A percentile compares a stretch with the other conserved stretches of the same genome.
These are phyloP conservation scores for Ustilago bromivora DNA, from an alignment of 1,284 basidiomycete genomes.

Conservation along the genomic window DNA sequence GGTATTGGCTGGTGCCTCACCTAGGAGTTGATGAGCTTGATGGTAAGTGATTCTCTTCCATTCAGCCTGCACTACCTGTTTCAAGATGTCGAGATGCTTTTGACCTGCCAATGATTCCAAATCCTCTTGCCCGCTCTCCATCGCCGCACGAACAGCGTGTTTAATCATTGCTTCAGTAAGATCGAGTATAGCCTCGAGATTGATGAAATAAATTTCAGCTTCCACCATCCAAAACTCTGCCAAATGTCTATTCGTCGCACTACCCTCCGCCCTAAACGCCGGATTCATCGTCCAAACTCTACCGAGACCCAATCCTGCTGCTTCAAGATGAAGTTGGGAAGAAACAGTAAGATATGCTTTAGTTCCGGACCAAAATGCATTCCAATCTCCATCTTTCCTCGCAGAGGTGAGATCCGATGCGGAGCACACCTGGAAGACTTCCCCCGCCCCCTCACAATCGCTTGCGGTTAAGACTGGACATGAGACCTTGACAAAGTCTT, in stretches of 20 bases:
- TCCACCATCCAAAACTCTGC: constrained; percentile 99
- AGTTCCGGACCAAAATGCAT: constrained; percentile 53
- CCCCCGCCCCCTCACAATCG: constrained; percentile 98
- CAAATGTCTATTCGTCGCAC: constrained; percentile 88
- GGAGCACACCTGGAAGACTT: constrained; percentile 83
- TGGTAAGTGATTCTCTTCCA: constrained; percentile 87
- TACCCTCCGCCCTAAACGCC: constrained; percentile 91
- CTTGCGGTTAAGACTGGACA: constrained; percentile 89
- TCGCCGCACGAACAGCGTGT: constrained; percentile 21
- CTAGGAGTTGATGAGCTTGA: constrained; percentile 78
- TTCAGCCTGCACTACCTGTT: background rate
- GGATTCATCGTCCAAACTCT: constrained; percentile 92
- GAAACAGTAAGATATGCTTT: constrained; percentile 93
- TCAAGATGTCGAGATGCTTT: constrained; percentile 7
- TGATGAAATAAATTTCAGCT: constrained; percentile 73
- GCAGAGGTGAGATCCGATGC: constrained; percentile 39
- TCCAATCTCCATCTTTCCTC: background rate
- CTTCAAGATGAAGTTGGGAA: constrained; percentile 94
- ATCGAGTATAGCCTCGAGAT: constrained; percentile 44
- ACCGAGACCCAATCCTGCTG: constrained; percentile 78
- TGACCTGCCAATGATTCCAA: constrained; percentile 29
- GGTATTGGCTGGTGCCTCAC: background rate
- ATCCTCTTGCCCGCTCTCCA: constrained; percentile 33
- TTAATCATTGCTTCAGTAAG: constrained; percentile 51
- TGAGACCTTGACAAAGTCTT: constrained; percentile 83